These are phyloP conservation scores for Mycena sp. DNA, from an alignment of 1,284 basidiomycete species.

Conservation along the genomic window DNA sequence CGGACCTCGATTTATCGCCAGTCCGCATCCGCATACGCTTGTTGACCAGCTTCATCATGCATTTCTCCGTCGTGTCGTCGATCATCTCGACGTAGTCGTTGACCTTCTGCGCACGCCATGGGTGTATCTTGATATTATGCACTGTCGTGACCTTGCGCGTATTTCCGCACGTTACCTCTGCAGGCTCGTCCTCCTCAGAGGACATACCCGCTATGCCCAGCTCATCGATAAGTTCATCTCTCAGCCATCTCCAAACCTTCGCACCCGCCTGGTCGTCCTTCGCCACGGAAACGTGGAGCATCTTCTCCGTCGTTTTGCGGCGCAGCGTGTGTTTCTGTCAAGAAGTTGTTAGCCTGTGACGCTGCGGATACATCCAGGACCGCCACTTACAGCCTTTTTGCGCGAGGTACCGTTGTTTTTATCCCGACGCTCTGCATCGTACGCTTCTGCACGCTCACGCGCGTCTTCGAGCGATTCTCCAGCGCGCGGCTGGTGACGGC, in stretches of 20 bases:
- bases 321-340: neutral
- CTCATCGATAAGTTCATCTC: neutral
- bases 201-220: neutral
- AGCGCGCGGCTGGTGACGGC: too few species aligned
- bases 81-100: neutral
- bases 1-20: neutral
- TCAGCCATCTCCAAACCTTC: neutral
- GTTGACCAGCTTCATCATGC: neutral
- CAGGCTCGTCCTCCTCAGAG: constrained; percentile 5
- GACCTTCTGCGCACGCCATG: neutral
- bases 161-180: neutral
- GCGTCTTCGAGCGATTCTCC: too few species aligned
- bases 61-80: neutral
- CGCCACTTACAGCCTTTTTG: too few species aligned
- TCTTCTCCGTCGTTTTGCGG: too few species aligned
- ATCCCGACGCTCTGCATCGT: too few species aligned
- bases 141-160: neutral
- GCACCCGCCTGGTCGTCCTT: neutral
- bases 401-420: too few species aligned
- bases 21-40: neutral
- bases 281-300: too few species aligned
- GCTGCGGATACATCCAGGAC: too few species aligned
- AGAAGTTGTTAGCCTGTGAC: neutral
- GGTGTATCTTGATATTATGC: neutral
- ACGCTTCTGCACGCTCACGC: too few species aligned